These are phyloP conservation scores for Ceratocystis cubensis DNA, from an alignment of 2,329 filamentous ascomycete species.

Conservation along the genomic window DNA sequence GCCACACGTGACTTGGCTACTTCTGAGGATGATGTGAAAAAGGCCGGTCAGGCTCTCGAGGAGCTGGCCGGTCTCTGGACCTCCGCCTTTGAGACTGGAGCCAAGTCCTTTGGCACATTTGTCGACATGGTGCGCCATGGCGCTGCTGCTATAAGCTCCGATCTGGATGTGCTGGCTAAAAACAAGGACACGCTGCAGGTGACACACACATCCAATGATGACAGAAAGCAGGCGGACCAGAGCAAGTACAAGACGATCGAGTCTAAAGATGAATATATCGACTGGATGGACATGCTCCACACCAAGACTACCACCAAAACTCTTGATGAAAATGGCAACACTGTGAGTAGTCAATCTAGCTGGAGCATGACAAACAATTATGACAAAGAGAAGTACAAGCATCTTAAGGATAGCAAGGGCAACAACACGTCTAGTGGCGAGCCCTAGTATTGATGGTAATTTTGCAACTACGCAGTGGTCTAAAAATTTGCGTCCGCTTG, in stretches of 20 bases:
- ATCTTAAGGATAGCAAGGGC: constrained; percentile 9
- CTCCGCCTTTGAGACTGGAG: constrained; percentile 30
- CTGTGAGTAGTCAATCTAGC: constrained; percentile 30
- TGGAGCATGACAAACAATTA: constrained; percentile 21
- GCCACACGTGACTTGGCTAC: background rate
- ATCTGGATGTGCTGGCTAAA: constrained; percentile 18
- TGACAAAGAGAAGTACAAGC: constrained; percentile 21
- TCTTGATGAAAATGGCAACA: constrained; percentile 32
- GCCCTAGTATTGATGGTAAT: background rate
- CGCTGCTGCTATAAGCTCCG: constrained; percentile 22
- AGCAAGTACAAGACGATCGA: constrained; percentile 28
- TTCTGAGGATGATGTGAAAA: constrained; percentile 26
- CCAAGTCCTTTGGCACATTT: constrained; percentile 33
- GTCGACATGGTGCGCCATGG: constrained; percentile 27
- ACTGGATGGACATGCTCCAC: constrained; percentile 34
- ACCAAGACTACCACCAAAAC: constrained; percentile 32
- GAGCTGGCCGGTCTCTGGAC: constrained; percentile 17
- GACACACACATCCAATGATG: background rate
- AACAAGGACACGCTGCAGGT: constrained; percentile 7
- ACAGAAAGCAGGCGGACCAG: constrained; percentile 11
- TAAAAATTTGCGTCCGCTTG: too few relatives aligned
- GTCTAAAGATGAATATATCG: constrained; percentile 33
- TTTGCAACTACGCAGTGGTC: too few relatives aligned
- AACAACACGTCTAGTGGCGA: background rate
- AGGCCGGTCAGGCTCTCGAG: constrained; percentile 21